Evolutionary conservation across 306 rosid genomes (phyloP).

Genomic region (Dryas drummondii): DNA sequence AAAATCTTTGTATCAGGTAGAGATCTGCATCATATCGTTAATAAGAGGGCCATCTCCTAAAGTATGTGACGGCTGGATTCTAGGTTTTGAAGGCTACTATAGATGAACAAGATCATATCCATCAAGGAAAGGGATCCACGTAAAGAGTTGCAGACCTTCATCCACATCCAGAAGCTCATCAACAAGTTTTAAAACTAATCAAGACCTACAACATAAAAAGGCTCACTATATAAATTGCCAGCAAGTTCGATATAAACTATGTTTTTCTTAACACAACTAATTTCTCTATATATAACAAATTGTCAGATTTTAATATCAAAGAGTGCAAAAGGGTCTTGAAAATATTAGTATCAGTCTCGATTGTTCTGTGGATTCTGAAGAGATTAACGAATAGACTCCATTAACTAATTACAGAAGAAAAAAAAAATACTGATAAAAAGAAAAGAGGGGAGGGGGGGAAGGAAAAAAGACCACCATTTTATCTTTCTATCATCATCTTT

Average conservation of each 20-base stretch:
- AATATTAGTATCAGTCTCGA: neutral
- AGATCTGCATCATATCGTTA: neutral
- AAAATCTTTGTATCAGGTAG: neutral
- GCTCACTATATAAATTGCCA: neutral
- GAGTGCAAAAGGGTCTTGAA: neutral
- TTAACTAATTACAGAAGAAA: neutral
- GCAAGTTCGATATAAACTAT: neutral
- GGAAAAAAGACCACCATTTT: neutral
- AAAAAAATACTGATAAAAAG: neutral
- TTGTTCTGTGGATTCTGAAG: neutral
- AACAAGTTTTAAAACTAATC: neutral
- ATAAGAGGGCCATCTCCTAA: neutral
- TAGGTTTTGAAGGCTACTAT: neutral
- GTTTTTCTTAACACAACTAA: neutral
- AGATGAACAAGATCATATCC: neutral
- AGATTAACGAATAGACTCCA: neutral
- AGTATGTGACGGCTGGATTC: neutral
- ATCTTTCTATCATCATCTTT: neutral
- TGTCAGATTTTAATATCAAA: neutral
- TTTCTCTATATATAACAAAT: neutral
- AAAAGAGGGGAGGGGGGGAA: neutral
- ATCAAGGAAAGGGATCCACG: neutral
- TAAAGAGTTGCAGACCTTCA: neutral
- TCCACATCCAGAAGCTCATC: neutral
- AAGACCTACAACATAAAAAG: neutral